Evolutionary conservation across 345 rosid genomes (phyloP).

Genomic region (Gossypioides kirkii): DNA sequence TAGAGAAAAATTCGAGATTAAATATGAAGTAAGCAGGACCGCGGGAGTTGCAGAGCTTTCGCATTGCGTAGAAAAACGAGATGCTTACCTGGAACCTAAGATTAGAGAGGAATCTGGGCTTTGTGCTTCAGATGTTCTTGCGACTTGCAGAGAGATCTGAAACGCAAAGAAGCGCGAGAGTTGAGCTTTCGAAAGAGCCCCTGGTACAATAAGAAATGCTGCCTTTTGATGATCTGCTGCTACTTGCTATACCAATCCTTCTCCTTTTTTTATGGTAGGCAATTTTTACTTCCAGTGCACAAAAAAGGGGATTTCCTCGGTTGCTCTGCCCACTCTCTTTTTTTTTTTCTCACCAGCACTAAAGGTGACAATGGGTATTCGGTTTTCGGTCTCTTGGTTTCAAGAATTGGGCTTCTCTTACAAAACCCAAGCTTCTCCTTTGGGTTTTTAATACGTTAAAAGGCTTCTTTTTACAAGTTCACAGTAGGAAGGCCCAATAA

Average conservation of each 20-base stretch:
- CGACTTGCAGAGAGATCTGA: neutral
- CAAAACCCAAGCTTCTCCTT: neutral
- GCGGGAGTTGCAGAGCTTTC: neutral
- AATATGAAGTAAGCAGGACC: neutral
- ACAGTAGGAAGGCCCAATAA: neutral
- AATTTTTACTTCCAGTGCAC: too few relatives aligned
- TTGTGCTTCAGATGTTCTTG: neutral
- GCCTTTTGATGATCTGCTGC: neutral
- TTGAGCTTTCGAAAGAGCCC: neutral
- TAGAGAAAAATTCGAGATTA: neutral
- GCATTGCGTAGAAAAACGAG: neutral
- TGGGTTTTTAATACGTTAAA: neutral
- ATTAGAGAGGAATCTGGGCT: neutral
- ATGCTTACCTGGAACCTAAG: neutral
- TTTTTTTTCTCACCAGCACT: neutral
- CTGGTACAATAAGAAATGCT: neutral
- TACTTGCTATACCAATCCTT: too few relatives aligned
- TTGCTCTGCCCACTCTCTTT: neutral
- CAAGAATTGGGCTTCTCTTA: neutral
- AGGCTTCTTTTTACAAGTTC: neutral
- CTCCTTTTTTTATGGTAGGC: too few relatives aligned
- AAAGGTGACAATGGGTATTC: neutral
- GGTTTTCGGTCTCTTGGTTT: neutral
- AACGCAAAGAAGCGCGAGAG: neutral
- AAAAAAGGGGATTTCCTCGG: neutral